A percentile compares a stretch with the other conserved stretches of the same genome.
phyloP scores from a whole-genome alignment of 257 asterid genomes.

The Galeopsis tetrahit region DNA sequence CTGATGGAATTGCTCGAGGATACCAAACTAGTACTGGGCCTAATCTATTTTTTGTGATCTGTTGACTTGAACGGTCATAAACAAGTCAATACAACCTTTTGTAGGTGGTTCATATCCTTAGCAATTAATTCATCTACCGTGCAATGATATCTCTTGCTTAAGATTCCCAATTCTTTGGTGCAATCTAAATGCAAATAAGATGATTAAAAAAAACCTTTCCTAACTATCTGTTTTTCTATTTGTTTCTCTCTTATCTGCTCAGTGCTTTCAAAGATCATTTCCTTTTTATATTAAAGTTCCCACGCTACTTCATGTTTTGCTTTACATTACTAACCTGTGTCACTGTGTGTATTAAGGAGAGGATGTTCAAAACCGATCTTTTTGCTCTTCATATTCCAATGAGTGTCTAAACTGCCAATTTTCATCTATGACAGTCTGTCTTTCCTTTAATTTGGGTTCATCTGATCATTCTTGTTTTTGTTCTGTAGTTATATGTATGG shows the following conservation, averaged over 20 bases:
- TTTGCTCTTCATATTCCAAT: too few relatives aligned
- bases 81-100: background rate
- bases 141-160: background rate
- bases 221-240: too few relatives aligned
- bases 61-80: background rate
- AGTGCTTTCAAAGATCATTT: too few relatives aligned
- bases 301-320: too few relatives aligned
- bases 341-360: too few relatives aligned
- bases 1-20: background rate
- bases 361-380: too few relatives aligned
- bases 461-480: slow-evolving; percentile 4
- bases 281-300: too few relatives aligned
- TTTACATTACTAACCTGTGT: too few relatives aligned
- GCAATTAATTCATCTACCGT: background rate
- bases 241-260: too few relatives aligned
- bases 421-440: background rate
- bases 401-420: too few relatives aligned
- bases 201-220: too few relatives aligned
- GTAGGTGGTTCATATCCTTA: background rate
- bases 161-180: background rate
- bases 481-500: slow-evolving; percentile 68
- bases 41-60: background rate
- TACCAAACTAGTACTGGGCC: background rate
- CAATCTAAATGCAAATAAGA: too few relatives aligned
- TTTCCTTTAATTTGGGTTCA: background rate